Conservation (phyloP, 225 moss, liverwort and hornwort genomes). For the Physcomitrium patens region DNA sequence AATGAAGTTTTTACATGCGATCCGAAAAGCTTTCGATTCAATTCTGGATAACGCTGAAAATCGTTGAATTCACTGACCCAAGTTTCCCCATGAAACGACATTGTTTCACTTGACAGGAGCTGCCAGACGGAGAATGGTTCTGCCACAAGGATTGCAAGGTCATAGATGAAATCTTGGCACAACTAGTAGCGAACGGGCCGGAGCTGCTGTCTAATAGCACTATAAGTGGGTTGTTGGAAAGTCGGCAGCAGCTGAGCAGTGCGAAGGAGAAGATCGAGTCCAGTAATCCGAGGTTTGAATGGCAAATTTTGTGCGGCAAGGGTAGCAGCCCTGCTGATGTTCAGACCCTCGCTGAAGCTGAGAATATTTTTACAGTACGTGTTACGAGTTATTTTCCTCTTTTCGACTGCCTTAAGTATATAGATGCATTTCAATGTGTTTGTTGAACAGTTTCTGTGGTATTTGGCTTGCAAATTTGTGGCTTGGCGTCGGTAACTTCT, state of each 20-base stretch:
- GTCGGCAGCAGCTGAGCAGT: constrained; percentile 41
- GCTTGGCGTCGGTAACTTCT: not conserved
- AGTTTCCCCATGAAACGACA: not conserved
- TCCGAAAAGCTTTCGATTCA: constrained; percentile 1
- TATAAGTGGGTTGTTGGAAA: constrained; percentile 67
- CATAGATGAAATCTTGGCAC: constrained; percentile 66
- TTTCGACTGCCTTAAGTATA: not conserved
- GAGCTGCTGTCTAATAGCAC: constrained; percentile 67
- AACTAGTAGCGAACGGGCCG: constrained; percentile 74
- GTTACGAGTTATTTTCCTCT: not conserved
- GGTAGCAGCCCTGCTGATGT: constrained; percentile 68
- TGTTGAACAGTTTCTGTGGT: not conserved
- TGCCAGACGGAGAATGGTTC: constrained; percentile 88
- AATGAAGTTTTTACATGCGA: not conserved
- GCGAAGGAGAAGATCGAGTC: constrained; percentile 49
- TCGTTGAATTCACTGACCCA: constrained; percentile 4
- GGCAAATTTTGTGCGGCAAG: constrained; percentile 87
- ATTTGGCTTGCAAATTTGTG: not conserved
- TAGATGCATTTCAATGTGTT: not conserved
- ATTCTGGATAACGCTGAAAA: not conserved
- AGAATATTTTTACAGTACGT: constrained; percentile 76
- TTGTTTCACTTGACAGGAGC: constrained; percentile 46
- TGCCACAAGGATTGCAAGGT: constrained; percentile 71
- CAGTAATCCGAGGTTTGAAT: constrained; percentile 54
- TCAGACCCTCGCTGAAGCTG: constrained; percentile 81